Evolutionary conservation across 202 grass and related monocot genomes (phyloP), one percentile per base, ranked within the genome.

Genomic region (Schoenoplectus tabernaemontani): DNA sequence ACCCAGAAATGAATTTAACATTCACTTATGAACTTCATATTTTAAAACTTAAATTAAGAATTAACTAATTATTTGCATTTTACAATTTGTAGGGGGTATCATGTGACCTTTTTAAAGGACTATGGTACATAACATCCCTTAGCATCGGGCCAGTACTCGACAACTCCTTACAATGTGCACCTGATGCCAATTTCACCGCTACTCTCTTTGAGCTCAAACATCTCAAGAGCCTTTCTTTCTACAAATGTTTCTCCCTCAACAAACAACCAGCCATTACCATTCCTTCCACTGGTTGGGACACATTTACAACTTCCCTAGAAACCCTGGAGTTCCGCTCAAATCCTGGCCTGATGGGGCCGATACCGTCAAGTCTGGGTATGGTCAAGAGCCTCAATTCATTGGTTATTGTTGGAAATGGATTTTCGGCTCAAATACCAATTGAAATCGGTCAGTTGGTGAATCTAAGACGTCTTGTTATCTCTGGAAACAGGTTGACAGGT

Each of bases 71-170:
- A 71, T n/a, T 79, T 53, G 13, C 9, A 20, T 32, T 23, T 15
- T 37, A 39, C 1, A 57, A 9, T 66, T n/a, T 85, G 83, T 82
- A 97, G 94, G 95, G 94, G 5, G 95, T 97, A 67, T 94, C 91
- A 84, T 97, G 95, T 87, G 95, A 97, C 5, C 50, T 98, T 33
- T 92, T 92, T 50, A 78, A 91, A 78, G 95, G 89, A 1, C 1
- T 98, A 36, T 98, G 95, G 95, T 89, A 94, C 88, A 84, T 93
- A 34, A 90, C 95, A 0, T 54, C 70, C 46, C 63, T 98, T 8
- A 87, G 50, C 91, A 87, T 98, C 39, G 89, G 95, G 13, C 95
- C 95, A 2, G 84, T 92, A 6, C 89, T 98, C 0, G 95, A 94
- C 65, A 94, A 98, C 84, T 98, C 95, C 2, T 82, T 98, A 20